Conservation (phyloP, 2,329 filamentous ascomycete genomes). For the Nannizziopsis arthrosporioides region DNA sequence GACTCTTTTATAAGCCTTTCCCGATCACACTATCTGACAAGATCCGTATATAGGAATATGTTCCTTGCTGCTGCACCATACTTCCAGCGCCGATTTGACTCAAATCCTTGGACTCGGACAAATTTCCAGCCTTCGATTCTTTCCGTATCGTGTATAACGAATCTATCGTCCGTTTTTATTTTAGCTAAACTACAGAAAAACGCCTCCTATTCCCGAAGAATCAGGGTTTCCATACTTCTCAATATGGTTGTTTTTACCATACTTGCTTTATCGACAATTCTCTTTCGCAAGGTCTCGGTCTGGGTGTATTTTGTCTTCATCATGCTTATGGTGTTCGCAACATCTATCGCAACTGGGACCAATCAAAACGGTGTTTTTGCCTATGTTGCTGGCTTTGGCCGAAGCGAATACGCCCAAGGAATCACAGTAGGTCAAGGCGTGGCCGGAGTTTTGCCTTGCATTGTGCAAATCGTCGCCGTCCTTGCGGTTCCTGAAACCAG, state of each 20-base stretch:
- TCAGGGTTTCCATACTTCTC: constrained; percentile 62
- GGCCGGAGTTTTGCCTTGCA: constrained; percentile 76
- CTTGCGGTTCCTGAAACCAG: constrained; percentile 48
- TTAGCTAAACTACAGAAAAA: constrained; percentile 68
- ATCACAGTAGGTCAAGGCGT: constrained; percentile 93
- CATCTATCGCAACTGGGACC: constrained; percentile 68
- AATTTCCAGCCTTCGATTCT: constrained; percentile 88
- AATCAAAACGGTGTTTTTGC: constrained; percentile 93
- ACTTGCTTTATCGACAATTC: constrained; percentile 65
- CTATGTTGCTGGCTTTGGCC: constrained; percentile 73
- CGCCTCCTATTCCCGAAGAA: constrained; percentile 80
- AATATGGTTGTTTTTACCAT: constrained; percentile 67
- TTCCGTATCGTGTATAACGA: constrained; percentile 73
- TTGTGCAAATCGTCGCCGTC: constrained; percentile 77
- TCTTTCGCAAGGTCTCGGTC: constrained; percentile 52
- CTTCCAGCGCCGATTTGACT: constrained; percentile 70
- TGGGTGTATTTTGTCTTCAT: constrained; percentile 66
- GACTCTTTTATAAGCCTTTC: no score
- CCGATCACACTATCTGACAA: background rate
- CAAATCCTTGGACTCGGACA: constrained; percentile 56
- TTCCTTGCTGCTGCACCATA: constrained; percentile 91
- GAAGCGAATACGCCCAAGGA: constrained; percentile 82
- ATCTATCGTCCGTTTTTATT: constrained; percentile 61
- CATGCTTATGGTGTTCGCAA: constrained; percentile 66
- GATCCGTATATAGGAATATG: constrained; percentile 65